Percentiles rank a stretch among this genome's conserved stretches.
Conservation (phyloP, 1,139 yeast species). For the Scheffersomyces illinoinensis region DNA sequence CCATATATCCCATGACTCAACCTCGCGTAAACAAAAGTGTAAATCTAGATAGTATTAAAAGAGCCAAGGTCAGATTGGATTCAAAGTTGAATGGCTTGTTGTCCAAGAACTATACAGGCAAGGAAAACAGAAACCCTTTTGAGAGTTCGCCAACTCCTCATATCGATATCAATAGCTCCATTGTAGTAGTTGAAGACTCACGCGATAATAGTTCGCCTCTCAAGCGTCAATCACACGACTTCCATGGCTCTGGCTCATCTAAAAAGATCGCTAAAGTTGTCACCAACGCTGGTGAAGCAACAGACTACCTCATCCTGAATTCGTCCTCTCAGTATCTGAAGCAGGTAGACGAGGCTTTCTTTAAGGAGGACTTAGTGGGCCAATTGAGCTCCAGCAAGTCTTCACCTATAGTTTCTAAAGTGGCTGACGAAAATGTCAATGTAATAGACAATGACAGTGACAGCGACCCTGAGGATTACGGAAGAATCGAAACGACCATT, state of each 20-base stretch:
- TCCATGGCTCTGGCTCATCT: conserved; percentile 13
- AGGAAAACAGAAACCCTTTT: conserved; percentile 20
- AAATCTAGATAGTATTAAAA: conserved; percentile 11
- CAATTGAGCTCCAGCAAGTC: conserved; percentile 16
- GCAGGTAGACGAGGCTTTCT: conserved; percentile 24
- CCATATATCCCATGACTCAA: conserved; percentile 13
- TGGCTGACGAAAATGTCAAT: conserved; percentile 3
- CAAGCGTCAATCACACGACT: conserved; percentile 7
- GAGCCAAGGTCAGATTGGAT: conserved; percentile 11
- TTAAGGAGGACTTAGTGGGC: conserved; percentile 27
- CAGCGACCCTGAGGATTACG: conserved; percentile 25
- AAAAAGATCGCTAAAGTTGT: conserved; percentile 25
- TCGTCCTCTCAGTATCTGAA: conserved; percentile 13
- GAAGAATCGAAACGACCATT: conserved; percentile 18
- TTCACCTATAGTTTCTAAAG: conserved; percentile 11
- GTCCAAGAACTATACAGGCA: conserved; percentile 15
- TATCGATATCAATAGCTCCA: neutral
- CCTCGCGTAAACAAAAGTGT: conserved; percentile 13
- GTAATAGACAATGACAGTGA: conserved; percentile 29
- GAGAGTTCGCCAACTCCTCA: conserved; percentile 14
- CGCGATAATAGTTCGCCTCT: conserved; percentile 15
- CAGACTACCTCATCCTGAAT: neutral
- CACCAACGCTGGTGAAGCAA: conserved; percentile 20
- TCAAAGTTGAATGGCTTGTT: conserved; percentile 3
- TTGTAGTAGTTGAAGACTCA: neutral